Evolutionary conservation across 2,329 filamentous ascomycete species (phyloP), one percentile per base, ranked within the genome.

Genomic region (Leptographium wingfieldii): DNA sequence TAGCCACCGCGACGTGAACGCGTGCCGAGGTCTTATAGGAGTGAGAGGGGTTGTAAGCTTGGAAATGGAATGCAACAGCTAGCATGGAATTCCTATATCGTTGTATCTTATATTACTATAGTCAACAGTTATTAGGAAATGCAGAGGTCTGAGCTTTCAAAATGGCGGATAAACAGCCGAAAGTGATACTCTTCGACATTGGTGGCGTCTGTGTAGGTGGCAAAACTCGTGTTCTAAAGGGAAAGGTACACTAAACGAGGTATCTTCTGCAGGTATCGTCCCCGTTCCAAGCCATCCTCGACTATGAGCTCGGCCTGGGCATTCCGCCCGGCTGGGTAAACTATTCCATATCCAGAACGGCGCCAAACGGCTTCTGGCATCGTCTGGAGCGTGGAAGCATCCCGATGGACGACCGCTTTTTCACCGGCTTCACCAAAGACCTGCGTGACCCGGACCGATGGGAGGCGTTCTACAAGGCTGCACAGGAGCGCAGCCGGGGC

Each of bases 291-390:
- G 85, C 89, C 2, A 97, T 99, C 67, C 79, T 95, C 60, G 87
- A 95, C 73, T 96, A 96, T 71, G 94, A 97, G 71, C 75, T 85
- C 59, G 76, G 80, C 62, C 78, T 88, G 60, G 79, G 80, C 49
- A 92, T 97, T 56, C 92, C 92, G 0, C 79, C 84, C 3, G 92
- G 92, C 68, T 97, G 91, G 86, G 80, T 97, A 67, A 97, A 97
- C 76, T 86, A 87, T 74, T 88, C 88, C 66, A 94, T 97, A 69
- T 90, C 90, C 58, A 81, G 82, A 66, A 85, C 87, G 3, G 83
- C 86, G 0, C 91, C 90, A 2, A 74, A 84, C 65, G 94, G 94
- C 49, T 86, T 83, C 69, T 97, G 92, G 92, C 91, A 96, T 69
- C 82, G 81, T 52, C 80, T 97, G 54, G 94, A 99, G 72, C 85